Base-by-base conservation (phyloP, 495 filamentous ascomycete species). In the Aspergillus egyptiacus region DNA sequence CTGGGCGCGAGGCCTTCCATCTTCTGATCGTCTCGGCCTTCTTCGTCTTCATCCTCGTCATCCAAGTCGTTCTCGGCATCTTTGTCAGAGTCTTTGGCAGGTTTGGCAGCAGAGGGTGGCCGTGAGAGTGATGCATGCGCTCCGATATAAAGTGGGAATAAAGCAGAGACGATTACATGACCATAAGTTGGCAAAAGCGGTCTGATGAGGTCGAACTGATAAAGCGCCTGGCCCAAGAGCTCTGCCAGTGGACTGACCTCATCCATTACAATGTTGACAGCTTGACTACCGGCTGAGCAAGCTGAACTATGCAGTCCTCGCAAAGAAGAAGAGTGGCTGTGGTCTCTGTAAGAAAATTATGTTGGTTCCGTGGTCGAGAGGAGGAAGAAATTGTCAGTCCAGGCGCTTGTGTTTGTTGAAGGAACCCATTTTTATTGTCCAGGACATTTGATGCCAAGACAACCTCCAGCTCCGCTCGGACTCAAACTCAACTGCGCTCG, bases 1-100 rank as follows among this genome's bases (percentile, higher is more conserved):
- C 79, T 83, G 2, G 88, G 84, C 15, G 74, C 70, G 25, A 98
- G 66, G 1, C 86, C 87, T 53, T 96, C 89, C 66, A 87, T 80
- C 42, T 78, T 78, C 46, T 79, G 71, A 18, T 61, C 53, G 15
- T 60, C 63, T 28, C 61, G 54, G 27, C 27, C 24, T 35, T 74
- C 64, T 7, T 82, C 77, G 5, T 78, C 75, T 11, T 75, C 72
- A 0, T 72, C 77, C 8, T 81, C 77, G 10, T 83, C 74, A n/a
- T 82, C 79, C 2, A 74, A 71, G 18, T 73, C 62, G 6, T 71
- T 72, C 36, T 79, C 77, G 37, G 79, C 76, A n/a, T 81, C 77
- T 8, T 83, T 74, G n/a, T 82, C 68, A 38, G 66, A 69, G 47
- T 64, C 69, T 60, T 80, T 83, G 46, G 68, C 52, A 7, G 80